A percentile compares a stretch with the other conserved stretches of the same genome.
These are phyloP conservation scores for Lobosporangium transversale DNA, from an alignment of 192 early-diverging fungal genomes.

Conservation along the genomic window DNA sequence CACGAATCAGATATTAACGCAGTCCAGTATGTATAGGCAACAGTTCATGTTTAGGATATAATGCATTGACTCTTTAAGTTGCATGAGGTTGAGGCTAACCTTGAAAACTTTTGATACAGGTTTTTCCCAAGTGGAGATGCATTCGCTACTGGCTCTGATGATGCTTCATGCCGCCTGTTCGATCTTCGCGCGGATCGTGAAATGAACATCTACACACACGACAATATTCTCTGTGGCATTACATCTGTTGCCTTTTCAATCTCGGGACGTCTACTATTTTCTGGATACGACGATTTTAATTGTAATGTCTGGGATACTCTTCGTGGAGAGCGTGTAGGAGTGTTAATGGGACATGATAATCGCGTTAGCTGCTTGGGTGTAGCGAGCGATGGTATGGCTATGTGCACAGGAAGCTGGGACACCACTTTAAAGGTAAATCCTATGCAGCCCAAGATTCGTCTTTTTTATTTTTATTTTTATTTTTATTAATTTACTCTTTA, in stretches of 20 bases:
- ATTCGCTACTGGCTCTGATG: slow-evolving; percentile 97
- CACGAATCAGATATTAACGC: slow-evolving; percentile 99
- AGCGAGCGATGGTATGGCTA: slow-evolving; percentile 96
- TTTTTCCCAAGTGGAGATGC: slow-evolving; percentile 99
- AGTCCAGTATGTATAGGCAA: slow-evolving; percentile 76
- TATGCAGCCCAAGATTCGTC: too few species aligned
- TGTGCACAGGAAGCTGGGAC: slow-evolving; percentile 99
- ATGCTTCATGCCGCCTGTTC: slow-evolving; percentile 99
- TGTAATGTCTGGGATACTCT: slow-evolving; percentile 99
- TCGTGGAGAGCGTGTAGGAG: slow-evolving; percentile 93
- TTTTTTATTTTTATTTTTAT: too few species aligned
- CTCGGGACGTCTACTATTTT: slow-evolving; percentile 96
- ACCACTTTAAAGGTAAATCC: slow-evolving; percentile 92
- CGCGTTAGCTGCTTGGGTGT: slow-evolving; percentile 97
- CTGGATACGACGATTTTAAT: slow-evolving; percentile 99
- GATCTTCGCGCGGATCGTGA: slow-evolving; percentile 98
- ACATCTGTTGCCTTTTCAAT: slow-evolving; percentile 98
- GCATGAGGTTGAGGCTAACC: too few species aligned
- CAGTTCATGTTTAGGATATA: neutral
- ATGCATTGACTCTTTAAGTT: too few species aligned
- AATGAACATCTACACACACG: slow-evolving; percentile 97
- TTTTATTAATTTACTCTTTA: too few species aligned
- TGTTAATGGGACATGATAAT: slow-evolving; percentile 95
- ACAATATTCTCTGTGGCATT: slow-evolving; percentile 98
- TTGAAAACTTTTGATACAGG: slow-evolving; percentile 57